These are phyloP conservation scores for Vachellia pachyceras DNA, from an alignment of 306 rosid species.

Conservation along the genomic window DNA sequence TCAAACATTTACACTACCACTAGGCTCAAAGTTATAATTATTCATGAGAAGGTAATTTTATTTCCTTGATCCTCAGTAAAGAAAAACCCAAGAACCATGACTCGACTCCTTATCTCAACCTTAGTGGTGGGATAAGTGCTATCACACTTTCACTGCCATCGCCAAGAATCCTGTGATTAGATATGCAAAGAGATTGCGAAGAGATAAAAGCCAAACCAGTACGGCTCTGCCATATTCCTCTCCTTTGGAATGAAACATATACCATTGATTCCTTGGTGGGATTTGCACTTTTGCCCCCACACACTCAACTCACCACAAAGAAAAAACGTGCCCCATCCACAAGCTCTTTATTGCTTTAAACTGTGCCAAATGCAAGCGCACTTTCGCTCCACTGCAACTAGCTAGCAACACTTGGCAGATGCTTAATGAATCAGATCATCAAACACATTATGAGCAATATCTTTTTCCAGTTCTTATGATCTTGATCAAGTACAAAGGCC, in stretches of 20 bases:
- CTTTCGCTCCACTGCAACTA: slow-evolving; percentile 27
- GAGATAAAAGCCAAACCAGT: slow-evolving; percentile 46
- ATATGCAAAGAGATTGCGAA: slow-evolving; percentile 42
- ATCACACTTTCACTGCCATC: too few species aligned
- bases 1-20: too few species aligned
- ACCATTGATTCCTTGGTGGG: slow-evolving; percentile 37
- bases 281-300: slow-evolving; percentile 31
- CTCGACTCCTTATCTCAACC: too few species aligned
- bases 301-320: slow-evolving; percentile 2
- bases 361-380: slow-evolving; percentile 28
- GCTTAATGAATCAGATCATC: slow-evolving; percentile 1
- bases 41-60: too few species aligned
- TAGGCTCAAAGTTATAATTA: too few species aligned
- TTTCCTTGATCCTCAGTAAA: too few species aligned
- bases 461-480: neutral
- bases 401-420: slow-evolving; percentile 9
- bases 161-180: slow-evolving; percentile 46
- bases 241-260: slow-evolving; percentile 25
- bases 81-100: too few species aligned
- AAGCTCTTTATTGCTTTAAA: slow-evolving; percentile 1
- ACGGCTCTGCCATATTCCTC: slow-evolving; percentile 48
- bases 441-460: neutral
- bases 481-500: neutral
- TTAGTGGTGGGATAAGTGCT: too few species aligned
- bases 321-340: slow-evolving; percentile 18